Conservation (phyloP, 768 basidiomycete species). For the Agrocybe pediades region DNA sequence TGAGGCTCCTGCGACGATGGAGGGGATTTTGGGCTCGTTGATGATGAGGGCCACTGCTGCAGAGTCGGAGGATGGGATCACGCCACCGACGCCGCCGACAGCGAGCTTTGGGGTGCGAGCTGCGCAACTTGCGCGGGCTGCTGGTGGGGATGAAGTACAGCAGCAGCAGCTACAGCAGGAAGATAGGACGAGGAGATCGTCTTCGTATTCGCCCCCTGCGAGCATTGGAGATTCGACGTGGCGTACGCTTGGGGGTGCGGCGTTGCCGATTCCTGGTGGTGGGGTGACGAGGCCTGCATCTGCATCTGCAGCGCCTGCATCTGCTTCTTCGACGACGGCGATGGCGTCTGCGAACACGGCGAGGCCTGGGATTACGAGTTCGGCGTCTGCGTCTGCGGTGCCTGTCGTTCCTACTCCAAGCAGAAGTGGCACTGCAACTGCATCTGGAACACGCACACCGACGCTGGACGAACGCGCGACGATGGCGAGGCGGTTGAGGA, state of each 20-base stretch:
- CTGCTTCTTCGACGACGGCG: not conserved
- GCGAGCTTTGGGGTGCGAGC: too few relatives aligned
- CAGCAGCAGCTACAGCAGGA: not conserved
- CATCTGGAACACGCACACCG: not conserved
- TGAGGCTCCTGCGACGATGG: too few relatives aligned
- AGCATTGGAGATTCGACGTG: slow-evolving; percentile 48
- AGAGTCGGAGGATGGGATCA: too few relatives aligned
- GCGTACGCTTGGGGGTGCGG: slow-evolving; percentile 32
- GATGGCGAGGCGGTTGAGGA: not conserved
- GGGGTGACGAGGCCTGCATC: not conserved
- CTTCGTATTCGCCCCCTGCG: slow-evolving; percentile 39
- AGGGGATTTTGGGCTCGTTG: too few relatives aligned
- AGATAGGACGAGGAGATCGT: not conserved
- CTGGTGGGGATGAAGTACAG: not conserved
- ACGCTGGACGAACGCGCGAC: not conserved
- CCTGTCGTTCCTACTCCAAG: too few relatives aligned
- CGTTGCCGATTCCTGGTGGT: not conserved
- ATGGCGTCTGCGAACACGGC: not conserved
- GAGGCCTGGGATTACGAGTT: not conserved
- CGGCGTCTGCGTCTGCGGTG: not conserved
- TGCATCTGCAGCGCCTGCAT: not conserved
- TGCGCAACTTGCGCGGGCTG: too few relatives aligned
- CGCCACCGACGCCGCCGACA: too few relatives aligned
- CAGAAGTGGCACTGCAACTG: not conserved
- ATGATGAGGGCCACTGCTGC: too few relatives aligned